Conservation (phyloP, 2,329 filamentous ascomycete genomes). For the Xylaria sp. region DNA sequence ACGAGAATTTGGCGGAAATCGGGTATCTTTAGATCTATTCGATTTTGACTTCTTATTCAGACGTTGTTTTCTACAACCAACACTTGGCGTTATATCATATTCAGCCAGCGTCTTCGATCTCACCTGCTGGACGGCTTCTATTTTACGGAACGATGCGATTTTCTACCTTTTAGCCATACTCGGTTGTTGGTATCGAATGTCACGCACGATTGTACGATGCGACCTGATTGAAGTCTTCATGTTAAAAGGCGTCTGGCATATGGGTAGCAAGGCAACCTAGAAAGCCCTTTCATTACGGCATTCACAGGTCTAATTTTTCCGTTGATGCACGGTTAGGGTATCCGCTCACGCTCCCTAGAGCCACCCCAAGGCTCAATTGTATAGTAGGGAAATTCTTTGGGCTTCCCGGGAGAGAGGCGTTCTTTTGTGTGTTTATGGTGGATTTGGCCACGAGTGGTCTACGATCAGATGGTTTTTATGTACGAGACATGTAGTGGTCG, state of each 20-base stretch:
- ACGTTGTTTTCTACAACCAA: conserved; percentile 35
- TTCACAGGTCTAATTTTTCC: conserved; percentile 42
- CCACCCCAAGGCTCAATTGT: conserved; percentile 41
- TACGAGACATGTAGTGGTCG: conserved; percentile 38
- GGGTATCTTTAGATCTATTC: conserved; percentile 19
- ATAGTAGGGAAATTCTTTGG: conserved; percentile 39
- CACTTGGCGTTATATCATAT: conserved; percentile 41
- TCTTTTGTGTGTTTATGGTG: conserved; percentile 37
- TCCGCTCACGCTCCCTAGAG: conserved; percentile 39
- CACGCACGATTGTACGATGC: conserved; percentile 39
- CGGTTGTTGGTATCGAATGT: conserved; percentile 25
- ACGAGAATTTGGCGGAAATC: conserved; percentile 16
- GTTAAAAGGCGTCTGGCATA: conserved; percentile 40
- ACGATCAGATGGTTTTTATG: conserved; percentile 39
- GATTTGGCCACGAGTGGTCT: conserved; percentile 24
- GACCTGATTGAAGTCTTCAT: conserved; percentile 35
- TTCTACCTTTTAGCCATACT: conserved; percentile 16
- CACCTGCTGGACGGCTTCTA: conserved; percentile 38
- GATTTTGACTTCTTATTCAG: conserved; percentile 23
- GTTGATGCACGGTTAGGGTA: conserved; percentile 34
- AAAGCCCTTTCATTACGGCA: conserved; percentile 36
- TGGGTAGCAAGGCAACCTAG: conserved; percentile 33
- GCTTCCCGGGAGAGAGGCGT: conserved; percentile 29
- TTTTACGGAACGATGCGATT: conserved; percentile 32
- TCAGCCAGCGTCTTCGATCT: conserved; percentile 38